A percentile compares a stretch with the other conserved stretches of the same genome.
Conservation (phyloP, 73 alveolate genomes). For the Paramecium octaurelia region DNA sequence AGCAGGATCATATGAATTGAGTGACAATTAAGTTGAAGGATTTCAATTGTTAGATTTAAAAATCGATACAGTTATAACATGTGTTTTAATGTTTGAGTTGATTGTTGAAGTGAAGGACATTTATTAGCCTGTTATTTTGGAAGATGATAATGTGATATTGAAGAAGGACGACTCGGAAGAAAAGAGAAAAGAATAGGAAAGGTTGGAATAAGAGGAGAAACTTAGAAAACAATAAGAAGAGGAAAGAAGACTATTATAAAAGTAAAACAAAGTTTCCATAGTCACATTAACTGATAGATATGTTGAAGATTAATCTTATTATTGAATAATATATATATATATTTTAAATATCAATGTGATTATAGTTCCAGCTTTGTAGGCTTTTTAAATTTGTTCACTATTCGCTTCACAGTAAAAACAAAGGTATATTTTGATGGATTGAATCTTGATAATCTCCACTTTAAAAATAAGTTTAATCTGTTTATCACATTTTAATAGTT, state of each 20-base stretch:
- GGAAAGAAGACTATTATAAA: not conserved
- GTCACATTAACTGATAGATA: not conserved
- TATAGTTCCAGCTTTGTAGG: not conserved
- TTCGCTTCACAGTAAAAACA: not conserved
- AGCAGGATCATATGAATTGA: not conserved
- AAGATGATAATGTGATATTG: not conserved
- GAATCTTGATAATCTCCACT: not conserved
- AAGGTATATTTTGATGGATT: constrained; percentile 6
- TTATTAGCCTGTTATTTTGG: not conserved
- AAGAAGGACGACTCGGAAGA: constrained; percentile 39
- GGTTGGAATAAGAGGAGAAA: not conserved
- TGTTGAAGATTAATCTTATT: constrained; percentile 3
- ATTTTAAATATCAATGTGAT: not conserved
- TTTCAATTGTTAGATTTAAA: not conserved
- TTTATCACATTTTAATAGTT: not conserved
- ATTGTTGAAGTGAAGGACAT: not conserved
- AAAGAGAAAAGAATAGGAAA: constrained; percentile 1
- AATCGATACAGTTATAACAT: not conserved
- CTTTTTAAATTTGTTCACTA: not conserved
- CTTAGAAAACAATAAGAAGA: not conserved
- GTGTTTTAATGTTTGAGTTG: not conserved
- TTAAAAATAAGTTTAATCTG: not conserved
- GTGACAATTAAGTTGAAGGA: not conserved
- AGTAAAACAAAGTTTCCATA: not conserved
- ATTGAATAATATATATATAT: not conserved